phyloP scores from a whole-genome alignment of 352 stramenopile species.

The Pythium volutum region DNA sequence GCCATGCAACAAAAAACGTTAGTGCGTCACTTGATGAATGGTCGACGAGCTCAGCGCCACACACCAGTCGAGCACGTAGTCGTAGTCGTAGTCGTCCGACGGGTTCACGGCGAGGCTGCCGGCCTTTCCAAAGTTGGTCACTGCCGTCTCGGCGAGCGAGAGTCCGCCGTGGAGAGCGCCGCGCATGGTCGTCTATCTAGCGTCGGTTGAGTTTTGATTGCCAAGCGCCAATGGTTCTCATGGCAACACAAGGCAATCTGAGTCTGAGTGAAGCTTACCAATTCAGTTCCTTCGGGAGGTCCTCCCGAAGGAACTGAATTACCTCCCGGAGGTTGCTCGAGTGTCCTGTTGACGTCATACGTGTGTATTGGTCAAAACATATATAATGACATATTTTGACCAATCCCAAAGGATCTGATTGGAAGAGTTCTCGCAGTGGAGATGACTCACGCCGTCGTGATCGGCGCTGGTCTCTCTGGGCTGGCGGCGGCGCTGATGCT shows the following conservation, averaged over 20 bases:
- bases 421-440: not conserved
- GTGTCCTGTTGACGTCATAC: slow-evolving; percentile 12
- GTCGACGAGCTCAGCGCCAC: slow-evolving; percentile 1
- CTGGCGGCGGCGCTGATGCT: slow-evolving; percentile 28
- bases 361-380: slow-evolving; percentile 12
- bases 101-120: slow-evolving; percentile 37
- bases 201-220: not conserved
- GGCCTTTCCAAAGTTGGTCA: slow-evolving; percentile 55
- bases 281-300: slow-evolving; percentile 8
- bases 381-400: not conserved
- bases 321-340: not conserved
- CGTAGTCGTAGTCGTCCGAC: slow-evolving; percentile 76
- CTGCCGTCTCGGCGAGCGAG: slow-evolving; percentile 56
- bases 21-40: not conserved
- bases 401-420: not conserved
- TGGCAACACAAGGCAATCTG: slow-evolving; percentile 1
- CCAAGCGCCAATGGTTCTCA: slow-evolving; percentile 23
- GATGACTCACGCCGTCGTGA: slow-evolving; percentile 23
- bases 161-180: slow-evolving; percentile 44
- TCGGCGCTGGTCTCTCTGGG: slow-evolving; percentile 26
- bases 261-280: slow-evolving; percentile 12
- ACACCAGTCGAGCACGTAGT: slow-evolving; percentile 80
- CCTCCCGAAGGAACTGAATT: not conserved
- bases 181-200: slow-evolving; percentile 37
- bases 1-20: not conserved